Evolutionary conservation across 1,284 basidiomycete genomes (phyloP).

Genomic region (Cryptococcus sp.): DNA sequence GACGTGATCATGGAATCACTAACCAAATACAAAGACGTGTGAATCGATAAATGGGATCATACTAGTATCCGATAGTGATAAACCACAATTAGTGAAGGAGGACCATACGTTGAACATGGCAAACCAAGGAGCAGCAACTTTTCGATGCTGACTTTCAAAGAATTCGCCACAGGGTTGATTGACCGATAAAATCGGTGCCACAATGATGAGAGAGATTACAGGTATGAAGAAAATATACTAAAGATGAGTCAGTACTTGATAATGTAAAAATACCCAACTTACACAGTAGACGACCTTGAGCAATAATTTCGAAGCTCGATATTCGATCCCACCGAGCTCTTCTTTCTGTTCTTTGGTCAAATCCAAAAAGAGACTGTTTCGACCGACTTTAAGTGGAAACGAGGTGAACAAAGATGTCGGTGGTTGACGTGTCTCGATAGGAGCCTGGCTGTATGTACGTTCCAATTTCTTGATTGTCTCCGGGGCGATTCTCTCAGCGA

Average conservation of each 20-base stretch:
- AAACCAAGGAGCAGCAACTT: slow-evolving; percentile 67
- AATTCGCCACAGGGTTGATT: slow-evolving; percentile 59
- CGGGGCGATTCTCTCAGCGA: slow-evolving; percentile 59
- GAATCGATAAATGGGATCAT: slow-evolving; percentile 84
- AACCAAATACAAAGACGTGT: slow-evolving; percentile 68
- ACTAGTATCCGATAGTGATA: slow-evolving; percentile 80
- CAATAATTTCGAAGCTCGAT: slow-evolving; percentile 72
- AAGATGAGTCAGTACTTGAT: no score
- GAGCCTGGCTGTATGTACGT: slow-evolving; percentile 67
- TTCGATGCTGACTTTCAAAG: slow-evolving; percentile 57
- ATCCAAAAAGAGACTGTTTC: slow-evolving; percentile 74
- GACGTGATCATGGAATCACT: slow-evolving; percentile 1
- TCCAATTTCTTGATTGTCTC: slow-evolving; percentile 55
- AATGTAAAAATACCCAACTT: slow-evolving; percentile 15
- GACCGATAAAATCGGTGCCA: slow-evolving; percentile 61
- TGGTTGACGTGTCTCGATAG: slow-evolving; percentile 55
- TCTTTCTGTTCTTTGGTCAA: slow-evolving; percentile 79
- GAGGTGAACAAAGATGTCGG: slow-evolving; percentile 45
- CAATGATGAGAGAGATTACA: slow-evolving; percentile 62
- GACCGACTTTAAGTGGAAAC: no score
- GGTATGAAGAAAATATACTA: neutral
- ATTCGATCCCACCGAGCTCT: slow-evolving; percentile 91
- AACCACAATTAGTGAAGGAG: slow-evolving; percentile 84
- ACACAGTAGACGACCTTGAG: slow-evolving; percentile 70
- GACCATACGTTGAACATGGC: slow-evolving; percentile 80